A percentile compares a stretch with the other conserved stretches of the same genome.
Conservation (phyloP, 441 rosid genomes). For the Euphorbia schlechtendalii region DNA sequence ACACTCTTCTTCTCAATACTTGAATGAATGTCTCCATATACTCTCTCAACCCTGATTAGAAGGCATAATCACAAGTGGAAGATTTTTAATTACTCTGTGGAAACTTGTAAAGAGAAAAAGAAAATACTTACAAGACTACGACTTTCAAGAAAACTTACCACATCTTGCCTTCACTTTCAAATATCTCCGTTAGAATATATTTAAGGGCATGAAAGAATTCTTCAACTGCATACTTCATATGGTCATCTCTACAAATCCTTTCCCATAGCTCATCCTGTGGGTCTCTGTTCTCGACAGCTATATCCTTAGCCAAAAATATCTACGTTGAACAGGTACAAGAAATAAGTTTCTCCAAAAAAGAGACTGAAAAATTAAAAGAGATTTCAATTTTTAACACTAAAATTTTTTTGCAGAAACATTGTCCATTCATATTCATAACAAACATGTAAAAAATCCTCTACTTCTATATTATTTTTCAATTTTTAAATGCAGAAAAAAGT, state of each 20-base stretch:
- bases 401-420: not conserved
- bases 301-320: constrained; percentile 92
- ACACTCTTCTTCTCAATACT: constrained; percentile 46
- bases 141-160: constrained; percentile 45
- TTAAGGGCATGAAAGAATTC: constrained; percentile 69
- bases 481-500: not conserved
- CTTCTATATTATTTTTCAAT: not conserved
- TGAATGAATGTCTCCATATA: constrained; percentile 57
- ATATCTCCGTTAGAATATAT: constrained; percentile 58
- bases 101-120: not conserved
- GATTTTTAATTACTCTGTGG: constrained; percentile 2
- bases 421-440: not conserved
- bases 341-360: not conserved
- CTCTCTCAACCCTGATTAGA: constrained; percentile 74
- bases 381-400: not conserved
- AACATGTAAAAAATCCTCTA: not conserved
- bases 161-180: constrained; percentile 86
- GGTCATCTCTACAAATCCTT: constrained; percentile 75
- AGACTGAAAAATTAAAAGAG: not conserved
- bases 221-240: constrained; percentile 96
- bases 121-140: not conserved
- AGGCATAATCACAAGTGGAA: constrained; percentile 21
- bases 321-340: constrained; percentile 21
- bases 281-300: constrained; percentile 61
- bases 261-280: constrained; percentile 86